These are phyloP conservation scores for Fusarium illudens DNA, from an alignment of 2,329 filamentous ascomycete genomes.

Conservation along the genomic window DNA sequence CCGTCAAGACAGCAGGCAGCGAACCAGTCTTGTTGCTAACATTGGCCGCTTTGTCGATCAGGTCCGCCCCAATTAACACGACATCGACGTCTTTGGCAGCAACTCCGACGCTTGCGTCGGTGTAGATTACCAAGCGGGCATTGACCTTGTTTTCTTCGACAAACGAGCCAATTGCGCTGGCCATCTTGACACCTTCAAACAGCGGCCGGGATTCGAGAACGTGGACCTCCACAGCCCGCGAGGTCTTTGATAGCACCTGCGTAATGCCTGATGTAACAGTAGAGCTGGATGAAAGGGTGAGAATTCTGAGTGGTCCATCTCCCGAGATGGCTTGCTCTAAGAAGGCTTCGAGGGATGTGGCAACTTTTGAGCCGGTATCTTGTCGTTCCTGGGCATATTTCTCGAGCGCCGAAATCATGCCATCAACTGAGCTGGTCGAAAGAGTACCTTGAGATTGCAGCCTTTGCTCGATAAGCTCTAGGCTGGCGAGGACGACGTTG, in stretches of 20 bases:
- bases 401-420: conserved; percentile 31
- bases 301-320: conserved; percentile 53
- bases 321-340: conserved; percentile 39
- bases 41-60: conserved; percentile 64
- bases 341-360: conserved; percentile 47
- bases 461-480: conserved; percentile 52
- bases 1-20: conserved; percentile 64
- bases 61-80: conserved; percentile 70
- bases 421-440: conserved; percentile 12
- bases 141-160: conserved; percentile 42
- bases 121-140: conserved; percentile 57
- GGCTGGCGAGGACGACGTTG: conserved; percentile 55
- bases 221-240: conserved; percentile 60
- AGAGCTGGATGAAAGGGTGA: conserved; percentile 71
- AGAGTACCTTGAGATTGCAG: conserved; percentile 25
- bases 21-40: conserved; percentile 75
- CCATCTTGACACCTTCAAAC: conserved; percentile 70
- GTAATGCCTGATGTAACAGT: conserved; percentile 63
- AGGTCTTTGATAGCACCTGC: conserved; percentile 47
- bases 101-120: conserved; percentile 67
- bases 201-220: conserved; percentile 73
- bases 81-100: conserved; percentile 62
- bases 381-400: conserved; percentile 32
- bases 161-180: conserved; percentile 57
- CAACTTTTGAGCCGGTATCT: conserved; percentile 45